Conservation (phyloP, 2,329 filamentous ascomycete species). For the Chlorencoelia australis region DNA sequence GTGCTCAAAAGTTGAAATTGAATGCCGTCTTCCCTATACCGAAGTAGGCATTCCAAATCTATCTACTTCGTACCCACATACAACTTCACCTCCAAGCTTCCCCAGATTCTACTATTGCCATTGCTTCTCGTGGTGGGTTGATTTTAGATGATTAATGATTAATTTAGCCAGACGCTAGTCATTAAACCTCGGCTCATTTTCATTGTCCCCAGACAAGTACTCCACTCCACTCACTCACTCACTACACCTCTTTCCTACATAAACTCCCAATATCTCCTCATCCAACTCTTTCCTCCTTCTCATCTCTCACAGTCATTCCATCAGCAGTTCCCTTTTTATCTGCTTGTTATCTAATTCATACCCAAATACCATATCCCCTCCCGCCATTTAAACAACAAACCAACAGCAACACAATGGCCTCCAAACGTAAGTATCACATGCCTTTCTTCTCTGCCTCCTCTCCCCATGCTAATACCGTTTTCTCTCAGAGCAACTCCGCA, state of each 20-base stretch:
- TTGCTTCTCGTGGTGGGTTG: too few species aligned
- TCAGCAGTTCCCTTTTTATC: neutral
- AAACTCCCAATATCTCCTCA: slow-evolving; percentile 5
- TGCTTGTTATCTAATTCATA: slow-evolving; percentile 3
- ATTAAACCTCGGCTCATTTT: neutral
- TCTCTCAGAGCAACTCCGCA: slow-evolving; percentile 71
- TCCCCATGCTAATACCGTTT: slow-evolving; percentile 13
- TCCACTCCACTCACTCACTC: neutral
- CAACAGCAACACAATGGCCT: slow-evolving; percentile 51
- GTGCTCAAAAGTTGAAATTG: too few species aligned
- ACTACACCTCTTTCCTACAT: too few species aligned
- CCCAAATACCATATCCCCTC: neutral
- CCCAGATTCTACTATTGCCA: too few species aligned
- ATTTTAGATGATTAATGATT: too few species aligned
- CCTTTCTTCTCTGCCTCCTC: neutral
- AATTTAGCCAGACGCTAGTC: too few species aligned
- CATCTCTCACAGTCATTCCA: slow-evolving; percentile 4
- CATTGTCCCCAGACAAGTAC: neutral
- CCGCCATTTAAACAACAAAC: slow-evolving; percentile 6
- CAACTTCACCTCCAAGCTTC: too few species aligned
- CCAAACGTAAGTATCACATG: slow-evolving; percentile 56
- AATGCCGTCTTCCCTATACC: too few species aligned
- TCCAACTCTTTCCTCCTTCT: neutral
- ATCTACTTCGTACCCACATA: too few species aligned
- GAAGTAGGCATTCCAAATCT: too few species aligned